Evolutionary conservation across 176 grass and related monocot genomes (phyloP), one percentile per base, ranked within the genome.

Genomic region (Aegilops umbellulata): DNA sequence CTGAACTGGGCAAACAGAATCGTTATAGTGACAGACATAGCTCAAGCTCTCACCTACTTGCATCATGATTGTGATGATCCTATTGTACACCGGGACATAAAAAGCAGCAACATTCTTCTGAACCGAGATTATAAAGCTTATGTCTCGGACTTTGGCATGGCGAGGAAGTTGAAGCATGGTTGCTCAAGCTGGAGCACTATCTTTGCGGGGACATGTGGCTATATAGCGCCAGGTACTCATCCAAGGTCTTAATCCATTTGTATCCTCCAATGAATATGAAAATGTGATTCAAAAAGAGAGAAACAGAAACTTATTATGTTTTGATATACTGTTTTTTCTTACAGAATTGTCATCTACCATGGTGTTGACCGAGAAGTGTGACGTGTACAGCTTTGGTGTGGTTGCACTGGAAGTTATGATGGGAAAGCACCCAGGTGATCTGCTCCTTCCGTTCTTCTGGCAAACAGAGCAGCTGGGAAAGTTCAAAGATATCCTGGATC

Each of bases 141-240:
- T 69, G 13, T 88, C 4, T 65, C 44, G 0, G 85, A 88, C 36
- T 91, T 91, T 16, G 86, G 86, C 19, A 76, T 91, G 81, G 90
- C 82, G 7, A 88, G 12, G 53, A 75, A 46, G 19, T 22, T 85
- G 36, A 71, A 76, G 22, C 31, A 78, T 4, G 16, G 17, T 14
- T 80, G 4, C 23, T 84, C 81, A 9, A 83, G 82, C 53, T 88
- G 69, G 71, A 91, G 42, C 20, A 85, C 49, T 0, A 70, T 88
- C 15, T 70, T 83, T 60, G 82, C 62, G 3, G 82, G 85, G 1
- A 85, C 90, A 51, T 87, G 27, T 69, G 85, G 85, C 14, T 91
- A 87, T 5, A 84, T 84, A n/a, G 75, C 85, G 1, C 80, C 82
- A 46, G 85, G 85, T 91, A 80, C 27, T 35, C 10, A 1, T n/a